Evolutionary conservation across 345 rosid genomes (phyloP), one percentile per base, ranked within the genome.

Genomic region (Eucalyptus cloeziana): DNA sequence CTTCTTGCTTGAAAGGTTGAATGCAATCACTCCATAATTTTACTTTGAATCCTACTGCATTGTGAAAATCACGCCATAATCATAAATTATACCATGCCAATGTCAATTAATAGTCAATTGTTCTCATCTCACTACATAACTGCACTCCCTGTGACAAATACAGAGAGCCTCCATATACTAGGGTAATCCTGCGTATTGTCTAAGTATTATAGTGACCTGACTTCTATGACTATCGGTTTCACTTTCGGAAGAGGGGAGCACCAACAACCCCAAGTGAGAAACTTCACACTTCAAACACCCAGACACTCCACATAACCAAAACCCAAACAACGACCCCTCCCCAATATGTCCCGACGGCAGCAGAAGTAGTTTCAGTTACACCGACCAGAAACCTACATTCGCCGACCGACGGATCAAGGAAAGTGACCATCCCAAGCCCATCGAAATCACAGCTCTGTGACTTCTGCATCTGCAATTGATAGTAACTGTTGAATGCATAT

Each of bases 401-500:
- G 45, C 99, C 99, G 44, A 97, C 94, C 0, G 99, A 98, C 40
- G 99, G 99, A 86, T 98, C 94, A 44, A 95, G 92, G 94, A 94
- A 98, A 64, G 98, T 97, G 88, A 98, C 94, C 92, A 98, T 91
- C 83, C 99, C 99, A 87, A 94, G 95, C 85, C 99, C 99, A 83
- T 95, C 99, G 37, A 97, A 97, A 89, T 96, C 94, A 64, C 99
- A 97, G 94, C 99, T 97, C 90, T 88, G 92, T 47, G 93, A 95
- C 21, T 94, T 92, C 91, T 98, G 99, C 97, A 93, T 94, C 89
- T 92, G 97, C 90, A 94, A 80, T 94, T 98, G 99, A 92, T 98
- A 98, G 92, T 95, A 98, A 89, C 99, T 97, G 90, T 98, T 98
- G 95, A 98, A 98, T 88, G 96, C 98, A 90, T 96, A 98, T 7